Conservation (phyloP, 2,329 filamentous ascomycete genomes). For the Amphichorda felina region DNA sequence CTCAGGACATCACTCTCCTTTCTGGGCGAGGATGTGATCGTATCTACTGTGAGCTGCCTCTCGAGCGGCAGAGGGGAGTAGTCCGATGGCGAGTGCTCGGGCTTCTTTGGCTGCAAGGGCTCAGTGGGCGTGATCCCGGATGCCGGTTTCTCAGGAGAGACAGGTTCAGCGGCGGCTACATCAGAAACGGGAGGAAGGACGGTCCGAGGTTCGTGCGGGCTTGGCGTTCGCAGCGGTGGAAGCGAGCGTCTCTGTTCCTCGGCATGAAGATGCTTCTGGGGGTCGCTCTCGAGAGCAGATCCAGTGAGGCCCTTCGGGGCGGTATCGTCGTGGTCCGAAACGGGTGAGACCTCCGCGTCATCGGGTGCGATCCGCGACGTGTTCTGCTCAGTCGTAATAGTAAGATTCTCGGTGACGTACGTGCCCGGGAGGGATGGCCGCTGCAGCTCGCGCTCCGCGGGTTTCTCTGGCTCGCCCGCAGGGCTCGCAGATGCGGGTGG, state of each 20-base stretch:
- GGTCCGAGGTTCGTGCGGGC: slow-evolving; percentile 9
- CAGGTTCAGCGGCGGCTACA: background rate
- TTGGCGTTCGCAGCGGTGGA: slow-evolving; percentile 20
- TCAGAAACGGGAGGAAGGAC: background rate
- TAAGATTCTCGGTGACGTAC: too few relatives aligned
- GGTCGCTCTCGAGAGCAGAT: background rate
- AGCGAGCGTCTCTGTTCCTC: slow-evolving; percentile 12
- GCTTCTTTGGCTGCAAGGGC: slow-evolving; percentile 30
- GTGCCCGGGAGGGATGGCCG: too few relatives aligned
- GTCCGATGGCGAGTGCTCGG: slow-evolving; percentile 18
- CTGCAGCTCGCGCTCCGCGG: too few relatives aligned
- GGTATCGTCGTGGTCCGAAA: slow-evolving; percentile 6
- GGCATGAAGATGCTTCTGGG: background rate
- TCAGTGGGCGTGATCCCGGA: slow-evolving; percentile 27
- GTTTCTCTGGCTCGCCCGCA: background rate
- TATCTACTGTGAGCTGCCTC: slow-evolving; percentile 33
- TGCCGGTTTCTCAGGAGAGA: slow-evolving; percentile 1
- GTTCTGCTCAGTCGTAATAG: too few relatives aligned
- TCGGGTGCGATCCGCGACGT: background rate
- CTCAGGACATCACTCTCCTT: slow-evolving; percentile 61
- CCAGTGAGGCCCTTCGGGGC: background rate
- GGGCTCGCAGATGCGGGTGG: background rate
- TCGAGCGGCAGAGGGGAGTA: slow-evolving; percentile 23
- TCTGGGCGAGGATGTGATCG: slow-evolving; percentile 38
- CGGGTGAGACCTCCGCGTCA: slow-evolving; percentile 7